Evolutionary conservation across 1,284 basidiomycete genomes (phyloP).

Genomic region (Coriolopsis trogii): DNA sequence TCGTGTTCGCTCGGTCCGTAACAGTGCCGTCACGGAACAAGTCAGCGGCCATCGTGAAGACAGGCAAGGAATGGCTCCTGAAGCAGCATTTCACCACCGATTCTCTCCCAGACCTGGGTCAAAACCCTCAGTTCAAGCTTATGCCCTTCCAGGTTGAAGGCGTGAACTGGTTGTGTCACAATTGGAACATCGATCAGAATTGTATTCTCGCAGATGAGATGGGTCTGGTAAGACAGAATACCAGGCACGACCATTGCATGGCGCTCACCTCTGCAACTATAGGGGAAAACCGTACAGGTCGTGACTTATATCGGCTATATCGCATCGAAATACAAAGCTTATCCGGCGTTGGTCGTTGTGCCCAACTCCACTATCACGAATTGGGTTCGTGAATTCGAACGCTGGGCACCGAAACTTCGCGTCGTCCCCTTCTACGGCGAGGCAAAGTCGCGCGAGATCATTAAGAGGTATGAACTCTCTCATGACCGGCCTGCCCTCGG

Average conservation of each 20-base stretch:
- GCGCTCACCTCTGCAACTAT: constrained; percentile 9
- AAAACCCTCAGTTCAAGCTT: constrained; percentile 60
- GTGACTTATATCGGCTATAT: constrained; percentile 85
- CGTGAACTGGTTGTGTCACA: constrained; percentile 90
- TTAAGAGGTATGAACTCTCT: constrained; percentile 82
- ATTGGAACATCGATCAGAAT: constrained; percentile 87
- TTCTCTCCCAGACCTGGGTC: constrained; percentile 64
- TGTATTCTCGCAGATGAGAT: constrained; percentile 99
- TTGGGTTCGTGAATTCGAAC: constrained; percentile 87
- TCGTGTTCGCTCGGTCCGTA: constrained; percentile 66
- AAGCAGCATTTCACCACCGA: constrained; percentile 49
- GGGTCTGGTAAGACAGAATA: constrained; percentile 70
- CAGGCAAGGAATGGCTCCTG: constrained; percentile 45
- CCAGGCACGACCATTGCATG: not conserved
- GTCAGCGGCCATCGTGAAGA: constrained; percentile 35
- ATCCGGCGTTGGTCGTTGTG: constrained; percentile 88
- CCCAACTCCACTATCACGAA: constrained; percentile 94
- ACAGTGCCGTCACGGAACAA: constrained; percentile 55
- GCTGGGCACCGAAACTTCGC: constrained; percentile 85
- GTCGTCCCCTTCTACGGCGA: constrained; percentile 87
- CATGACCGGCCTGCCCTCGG: constrained; percentile 48
- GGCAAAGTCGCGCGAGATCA: constrained; percentile 76
- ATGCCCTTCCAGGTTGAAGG: constrained; percentile 93
- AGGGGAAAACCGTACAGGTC: constrained; percentile 96
- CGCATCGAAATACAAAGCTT: constrained; percentile 59